Evolutionary conservation across 495 filamentous ascomycete genomes (phyloP), one percentile per base, ranked within the genome.

Genomic region (Penicillium fimorum): DNA sequence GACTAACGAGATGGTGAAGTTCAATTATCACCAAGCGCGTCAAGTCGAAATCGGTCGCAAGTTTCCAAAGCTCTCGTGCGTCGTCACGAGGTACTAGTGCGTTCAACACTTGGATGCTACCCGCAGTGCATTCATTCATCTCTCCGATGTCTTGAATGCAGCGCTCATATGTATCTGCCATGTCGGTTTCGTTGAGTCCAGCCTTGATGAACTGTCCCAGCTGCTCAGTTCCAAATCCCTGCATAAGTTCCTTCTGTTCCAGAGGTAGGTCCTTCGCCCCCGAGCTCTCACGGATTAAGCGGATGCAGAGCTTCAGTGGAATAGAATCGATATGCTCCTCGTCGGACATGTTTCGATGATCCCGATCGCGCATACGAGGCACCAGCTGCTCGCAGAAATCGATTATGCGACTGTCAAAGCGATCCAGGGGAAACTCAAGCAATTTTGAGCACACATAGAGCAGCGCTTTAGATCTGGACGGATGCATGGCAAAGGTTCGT

Each of bases 401-500:
- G 7, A 77, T 63, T 70, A 87, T 70, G 68, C 84, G 66, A 55
- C 70, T 60, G 78, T 88, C 70, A 65, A 84, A 78, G 43, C 73
- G 67, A 59, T 79, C 67, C 66, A 95, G 71, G 15, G 91, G 86
- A 27, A 96, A 71, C 10, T 84, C 80, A 33, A 82, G 68, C 33
- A 92, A 73, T 65, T 96, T 96, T 47, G 80, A 71, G 60, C 87
- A 89, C n/a, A 96, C 62, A 66, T 94, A 88, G 13, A 87, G 65
- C 30, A 93, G 67, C 6, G 76, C 70, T 0, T 77, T 69, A 20
- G 80, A 72, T 0, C 75, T 65, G 6, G 65, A 58, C 1, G 58
- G 18, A 53, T 88, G 83, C 44, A 91, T 77, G 41, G 74, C 69
- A 38, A 87, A 73, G 29, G 92, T 87, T 18, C 79, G 79, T 6